Conservation (phyloP, 331 rosid genomes). For the Acacia pycnantha region DNA sequence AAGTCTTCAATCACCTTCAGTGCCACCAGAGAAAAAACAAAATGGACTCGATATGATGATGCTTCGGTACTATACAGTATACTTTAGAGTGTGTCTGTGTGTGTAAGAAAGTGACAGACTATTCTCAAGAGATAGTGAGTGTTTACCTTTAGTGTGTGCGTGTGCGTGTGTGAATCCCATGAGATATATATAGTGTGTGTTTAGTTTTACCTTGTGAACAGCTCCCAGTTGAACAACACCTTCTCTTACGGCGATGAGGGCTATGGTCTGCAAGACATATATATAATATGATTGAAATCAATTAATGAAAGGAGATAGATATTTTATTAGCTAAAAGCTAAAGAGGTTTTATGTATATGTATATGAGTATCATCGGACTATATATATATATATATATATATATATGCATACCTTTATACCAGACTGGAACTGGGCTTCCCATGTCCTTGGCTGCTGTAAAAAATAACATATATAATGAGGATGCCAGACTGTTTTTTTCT, state of each 20-base stretch:
- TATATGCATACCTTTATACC: slow-evolving; percentile 79
- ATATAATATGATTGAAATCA: background rate
- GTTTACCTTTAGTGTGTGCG: background rate
- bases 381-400: background rate
- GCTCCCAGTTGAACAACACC: slow-evolving; percentile 97
- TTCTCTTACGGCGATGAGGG: slow-evolving; percentile 90
- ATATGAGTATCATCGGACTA: background rate
- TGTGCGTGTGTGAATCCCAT: background rate
- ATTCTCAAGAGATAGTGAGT: background rate
- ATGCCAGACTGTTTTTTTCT: background rate
- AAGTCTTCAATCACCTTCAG: slow-evolving; percentile 83
- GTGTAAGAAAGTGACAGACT: background rate
- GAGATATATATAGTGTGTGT: background rate
- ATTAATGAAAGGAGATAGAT: slow-evolving; percentile 10
- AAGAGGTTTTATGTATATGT: background rate
- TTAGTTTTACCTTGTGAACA: slow-evolving; percentile 55
- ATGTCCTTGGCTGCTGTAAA: slow-evolving; percentile 93
- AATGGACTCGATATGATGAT: background rate
- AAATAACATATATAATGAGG: slow-evolving; percentile 26
- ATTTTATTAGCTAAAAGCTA: slow-evolving; percentile 1
- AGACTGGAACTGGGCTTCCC: slow-evolving; percentile 99
- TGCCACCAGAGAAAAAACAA: slow-evolving; percentile 12
- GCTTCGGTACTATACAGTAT: background rate
- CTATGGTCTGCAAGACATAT: slow-evolving; percentile 68
- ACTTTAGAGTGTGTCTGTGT: background rate